A percentile compares a stretch with the other conserved stretches of the same genome.
These are phyloP conservation scores for Colletotrichum sp. DNA, from an alignment of 2,329 filamentous ascomycete species.

Conservation along the genomic window DNA sequence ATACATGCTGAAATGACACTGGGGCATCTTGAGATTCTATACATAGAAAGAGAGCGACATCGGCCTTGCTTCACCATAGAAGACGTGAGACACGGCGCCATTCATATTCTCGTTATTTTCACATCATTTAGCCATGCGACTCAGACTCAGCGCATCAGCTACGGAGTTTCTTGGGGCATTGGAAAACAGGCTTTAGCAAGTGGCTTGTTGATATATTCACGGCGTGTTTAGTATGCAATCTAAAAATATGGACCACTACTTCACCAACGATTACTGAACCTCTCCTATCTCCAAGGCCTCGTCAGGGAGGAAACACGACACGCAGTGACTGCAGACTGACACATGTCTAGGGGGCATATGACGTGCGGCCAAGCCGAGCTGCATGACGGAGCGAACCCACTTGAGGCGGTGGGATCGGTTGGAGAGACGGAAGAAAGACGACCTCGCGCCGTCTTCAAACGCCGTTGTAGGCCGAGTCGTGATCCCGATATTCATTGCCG, in stretches of 20 bases:
- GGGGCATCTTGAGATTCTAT: background rate
- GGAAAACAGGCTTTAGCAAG: background rate
- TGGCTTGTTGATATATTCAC: background rate
- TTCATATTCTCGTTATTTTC: background rate
- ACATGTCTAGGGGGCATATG: background rate
- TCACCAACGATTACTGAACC: background rate
- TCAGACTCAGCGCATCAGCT: background rate
- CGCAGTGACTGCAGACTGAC: background rate
- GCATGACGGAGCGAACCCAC: background rate
- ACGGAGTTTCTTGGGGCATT: conserved; percentile 2
- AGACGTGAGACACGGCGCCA: background rate
- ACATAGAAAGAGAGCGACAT: background rate
- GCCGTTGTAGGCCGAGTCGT: background rate
- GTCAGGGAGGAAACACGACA: background rate
- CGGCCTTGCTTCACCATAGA: background rate
- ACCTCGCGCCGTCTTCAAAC: background rate
- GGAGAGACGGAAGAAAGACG: background rate
- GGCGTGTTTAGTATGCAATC: background rate
- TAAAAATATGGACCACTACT: background rate
- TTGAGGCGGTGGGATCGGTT: background rate
- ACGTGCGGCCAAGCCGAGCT: conserved; percentile 1
- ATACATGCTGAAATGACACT: conserved; percentile 46
- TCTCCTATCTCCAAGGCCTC: background rate
- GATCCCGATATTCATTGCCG: conserved; percentile 9
- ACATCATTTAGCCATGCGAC: background rate